A percentile compares a stretch with the other conserved stretches of the same genome.
Conservation (phyloP, 768 basidiomycete species). For the Tulasnella sp. region DNA sequence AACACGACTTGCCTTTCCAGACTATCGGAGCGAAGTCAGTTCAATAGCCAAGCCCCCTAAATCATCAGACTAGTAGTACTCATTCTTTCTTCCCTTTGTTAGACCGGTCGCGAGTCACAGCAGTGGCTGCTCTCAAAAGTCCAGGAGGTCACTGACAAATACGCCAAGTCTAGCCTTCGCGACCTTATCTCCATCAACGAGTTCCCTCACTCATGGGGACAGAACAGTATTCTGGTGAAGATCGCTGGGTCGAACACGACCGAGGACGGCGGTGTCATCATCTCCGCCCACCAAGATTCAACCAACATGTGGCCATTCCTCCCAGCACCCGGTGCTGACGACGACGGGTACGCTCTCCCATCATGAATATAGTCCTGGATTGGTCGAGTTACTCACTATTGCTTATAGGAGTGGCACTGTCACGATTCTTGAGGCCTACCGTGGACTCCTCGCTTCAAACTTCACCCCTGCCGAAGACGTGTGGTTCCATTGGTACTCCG, state of each 20-base stretch:
- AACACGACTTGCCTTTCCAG: slow-evolving; percentile 25
- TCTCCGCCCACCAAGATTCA: slow-evolving; percentile 80
- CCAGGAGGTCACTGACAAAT: slow-evolving; percentile 52
- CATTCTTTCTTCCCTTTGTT: slow-evolving; percentile 15
- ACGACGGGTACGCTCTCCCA: slow-evolving; percentile 18
- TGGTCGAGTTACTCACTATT: neutral
- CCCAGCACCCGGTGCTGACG: slow-evolving; percentile 23
- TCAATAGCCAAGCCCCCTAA: neutral
- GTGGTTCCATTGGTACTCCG: slow-evolving; percentile 21
- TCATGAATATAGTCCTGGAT: neutral
- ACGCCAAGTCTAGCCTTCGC: slow-evolving; percentile 45
- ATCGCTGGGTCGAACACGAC: slow-evolving; percentile 56
- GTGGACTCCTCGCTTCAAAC: slow-evolving; percentile 17
- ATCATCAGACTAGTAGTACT: slow-evolving; percentile 12
- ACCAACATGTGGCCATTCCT: slow-evolving; percentile 23
- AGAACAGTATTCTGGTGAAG: slow-evolving; percentile 65
- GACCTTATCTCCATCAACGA: slow-evolving; percentile 52
- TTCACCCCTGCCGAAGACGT: slow-evolving; percentile 18
- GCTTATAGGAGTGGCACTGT: slow-evolving; percentile 17
- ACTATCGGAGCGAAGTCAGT: slow-evolving; percentile 64
- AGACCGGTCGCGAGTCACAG: slow-evolving; percentile 71
- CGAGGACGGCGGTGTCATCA: slow-evolving; percentile 47
- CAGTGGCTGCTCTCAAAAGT: slow-evolving; percentile 63
- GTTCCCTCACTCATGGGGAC: slow-evolving; percentile 74
- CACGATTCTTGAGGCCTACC: slow-evolving; percentile 20